Conservation (phyloP, 768 basidiomycete genomes). For the Fomitopsis serialis region DNA sequence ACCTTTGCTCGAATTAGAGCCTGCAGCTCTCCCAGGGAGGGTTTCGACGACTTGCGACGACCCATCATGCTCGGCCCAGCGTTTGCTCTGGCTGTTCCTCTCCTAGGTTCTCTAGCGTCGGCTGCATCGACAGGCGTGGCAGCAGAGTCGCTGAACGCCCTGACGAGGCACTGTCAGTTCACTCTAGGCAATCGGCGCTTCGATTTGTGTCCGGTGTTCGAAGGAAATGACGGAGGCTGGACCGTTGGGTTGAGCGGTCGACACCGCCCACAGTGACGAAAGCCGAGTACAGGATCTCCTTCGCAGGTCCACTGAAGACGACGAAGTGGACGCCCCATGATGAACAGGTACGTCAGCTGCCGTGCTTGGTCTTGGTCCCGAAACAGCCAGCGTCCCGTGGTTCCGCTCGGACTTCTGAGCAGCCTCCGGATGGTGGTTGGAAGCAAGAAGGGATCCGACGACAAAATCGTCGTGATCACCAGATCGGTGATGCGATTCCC, state of each 20-base stretch:
- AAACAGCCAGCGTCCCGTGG: neutral
- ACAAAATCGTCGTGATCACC: neutral
- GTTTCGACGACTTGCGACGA: neutral
- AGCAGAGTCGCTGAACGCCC: constrained; percentile 2
- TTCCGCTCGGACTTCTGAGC: too few species aligned
- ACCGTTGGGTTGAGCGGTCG: constrained; percentile 12
- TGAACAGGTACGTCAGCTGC: constrained; percentile 23
- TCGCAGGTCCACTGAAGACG: constrained; percentile 20
- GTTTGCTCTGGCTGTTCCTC: neutral
- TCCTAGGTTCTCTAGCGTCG: neutral
- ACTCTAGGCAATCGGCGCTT: constrained; percentile 17
- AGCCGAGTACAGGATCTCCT: constrained; percentile 21
- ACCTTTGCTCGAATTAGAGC: too few species aligned
- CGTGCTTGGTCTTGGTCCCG: neutral
- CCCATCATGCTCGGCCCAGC: neutral
- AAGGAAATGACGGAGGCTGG: constrained; percentile 15
- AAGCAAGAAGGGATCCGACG: too few species aligned
- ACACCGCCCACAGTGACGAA: constrained; percentile 26
- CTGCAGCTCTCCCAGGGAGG: neutral
- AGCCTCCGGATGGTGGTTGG: too few species aligned
- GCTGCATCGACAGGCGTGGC: neutral
- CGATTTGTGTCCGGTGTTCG: constrained; percentile 25
- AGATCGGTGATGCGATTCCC: neutral
- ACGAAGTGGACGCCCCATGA: constrained; percentile 15
- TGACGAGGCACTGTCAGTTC: constrained; percentile 22